Base-by-base conservation (phyloP, 2,329 filamentous ascomycete genomes). In the Penicillium sp. region DNA sequence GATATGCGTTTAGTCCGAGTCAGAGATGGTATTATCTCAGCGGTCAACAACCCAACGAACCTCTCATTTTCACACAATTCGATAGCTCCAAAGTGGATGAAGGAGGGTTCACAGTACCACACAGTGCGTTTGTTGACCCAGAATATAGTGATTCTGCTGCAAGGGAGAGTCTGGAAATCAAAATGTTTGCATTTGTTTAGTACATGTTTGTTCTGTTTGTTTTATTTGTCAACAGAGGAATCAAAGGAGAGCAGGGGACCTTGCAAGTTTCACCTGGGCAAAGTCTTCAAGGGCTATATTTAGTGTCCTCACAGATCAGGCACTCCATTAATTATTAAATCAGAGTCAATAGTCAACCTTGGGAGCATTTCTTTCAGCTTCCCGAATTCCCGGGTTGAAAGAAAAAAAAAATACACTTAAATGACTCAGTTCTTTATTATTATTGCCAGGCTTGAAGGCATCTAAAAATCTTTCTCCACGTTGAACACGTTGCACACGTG, bases 131-230 rank as follows among this genome's bases (percentile, higher is more conserved):
- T 70, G 68, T 70, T 37, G 77, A 83, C 64, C 72, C 77, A 6
- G 74, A 71, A 10, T 73, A 74, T 41, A 68, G 71, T 3, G 62
- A 70, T n/a, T 64, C 71, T 31, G 69, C 75, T 49, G 71, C 74
- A 21, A 78, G 80, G n/a, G 69, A 83, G 75, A 84, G 81, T 64
- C 82, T 84, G 46, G 82, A 85, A 71, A 75, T 84, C 12, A 71
- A 82, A 52, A 76, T 77, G 57, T 67, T 65, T 64, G 59, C 62
- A 27, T 67, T 63, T 60, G 45, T 59, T 49, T 62, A 53, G 23
- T 46, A 13, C 13, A 5, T 31, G 50, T 48, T 48, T 48, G 46
- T 35, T 23, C 0, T 17, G 41, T 53, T 53, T 53, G 41, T 15
- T 42, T 6, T 13, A 2, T 42, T 42, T 51, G 37, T 35, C 3